phyloP scores from a whole-genome alignment of 2,329 filamentous ascomycete genomes.

The Trichoderma lentiforme region DNA sequence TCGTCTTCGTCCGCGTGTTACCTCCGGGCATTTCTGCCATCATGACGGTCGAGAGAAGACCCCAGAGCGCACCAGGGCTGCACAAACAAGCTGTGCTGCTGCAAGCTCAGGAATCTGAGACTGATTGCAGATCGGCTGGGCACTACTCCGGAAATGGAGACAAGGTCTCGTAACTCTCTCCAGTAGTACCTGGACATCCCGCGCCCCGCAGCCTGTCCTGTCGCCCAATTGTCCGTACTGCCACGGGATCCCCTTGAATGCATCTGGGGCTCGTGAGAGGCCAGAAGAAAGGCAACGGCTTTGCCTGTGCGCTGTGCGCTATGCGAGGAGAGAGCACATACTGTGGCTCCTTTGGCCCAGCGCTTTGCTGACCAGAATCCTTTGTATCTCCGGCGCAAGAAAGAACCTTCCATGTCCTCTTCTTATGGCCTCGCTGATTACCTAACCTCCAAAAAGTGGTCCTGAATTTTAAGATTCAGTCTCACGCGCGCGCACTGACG shows the following conservation, averaged over 20 bases:
- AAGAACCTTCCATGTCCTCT: neutral
- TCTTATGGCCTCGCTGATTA: neutral
- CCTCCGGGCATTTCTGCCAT: neutral
- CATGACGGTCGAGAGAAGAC: neutral
- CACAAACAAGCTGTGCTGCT: constrained; percentile 3
- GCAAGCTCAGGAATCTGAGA: constrained; percentile 32
- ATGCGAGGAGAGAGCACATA: neutral
- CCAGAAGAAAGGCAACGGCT: neutral
- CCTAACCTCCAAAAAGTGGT: constrained; percentile 1
- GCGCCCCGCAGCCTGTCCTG: constrained; percentile 12
- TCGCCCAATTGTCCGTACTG: neutral
- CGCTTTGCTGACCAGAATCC: neutral
- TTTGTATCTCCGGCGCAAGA: neutral
- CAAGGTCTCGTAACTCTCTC: neutral
- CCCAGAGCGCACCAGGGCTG: constrained; percentile 4
- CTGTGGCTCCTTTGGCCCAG: neutral
- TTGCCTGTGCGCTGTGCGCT: neutral
- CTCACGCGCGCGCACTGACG: constrained; percentile 4
- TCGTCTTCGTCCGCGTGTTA: neutral
- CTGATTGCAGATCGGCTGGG: constrained; percentile 34
- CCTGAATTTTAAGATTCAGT: constrained; percentile 13
- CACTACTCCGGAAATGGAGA: constrained; percentile 26
- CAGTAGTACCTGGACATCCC: constrained; percentile 18
- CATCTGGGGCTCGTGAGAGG: neutral
- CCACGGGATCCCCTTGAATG: constrained; percentile 9